Evolutionary conservation across 805 yeast species (phyloP).

Genomic region (Blastobotrys parvus): DNA sequence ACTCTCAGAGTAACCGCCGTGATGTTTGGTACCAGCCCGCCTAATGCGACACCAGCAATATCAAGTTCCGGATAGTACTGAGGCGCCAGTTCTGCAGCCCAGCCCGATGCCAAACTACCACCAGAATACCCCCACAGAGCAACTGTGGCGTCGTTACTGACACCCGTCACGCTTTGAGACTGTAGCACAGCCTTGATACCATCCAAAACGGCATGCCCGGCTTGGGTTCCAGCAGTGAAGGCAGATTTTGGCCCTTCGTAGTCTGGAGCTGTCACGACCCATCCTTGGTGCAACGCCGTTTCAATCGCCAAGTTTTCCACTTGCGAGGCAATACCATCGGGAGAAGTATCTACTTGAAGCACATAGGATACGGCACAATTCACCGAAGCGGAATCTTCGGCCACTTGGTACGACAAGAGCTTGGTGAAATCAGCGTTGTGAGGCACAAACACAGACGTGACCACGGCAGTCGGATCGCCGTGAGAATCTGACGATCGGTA

Average conservation of each 20-base stretch:
- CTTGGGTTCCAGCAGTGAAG: slow-evolving; percentile 21
- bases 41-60: slow-evolving; percentile 22
- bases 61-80: slow-evolving; percentile 20
- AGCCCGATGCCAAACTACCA: slow-evolving; percentile 65
- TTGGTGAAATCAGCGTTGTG: slow-evolving; percentile 5
- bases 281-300: slow-evolving; percentile 13
- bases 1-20: slow-evolving; percentile 12
- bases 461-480: slow-evolving; percentile 21
- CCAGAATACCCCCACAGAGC: slow-evolving; percentile 83
- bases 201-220: slow-evolving; percentile 22
- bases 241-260: slow-evolving; percentile 25
- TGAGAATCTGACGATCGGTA: slow-evolving; percentile 20
- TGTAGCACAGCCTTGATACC: slow-evolving; percentile 19
- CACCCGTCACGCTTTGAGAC: slow-evolving; percentile 27
- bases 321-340: not conserved
- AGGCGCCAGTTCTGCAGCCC: slow-evolving; percentile 23
- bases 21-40: slow-evolving; percentile 20
- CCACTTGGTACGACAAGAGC: slow-evolving; percentile 18
- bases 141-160: slow-evolving; percentile 30
- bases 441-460: slow-evolving; percentile 24
- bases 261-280: slow-evolving; percentile 19
- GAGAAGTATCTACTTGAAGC: slow-evolving; percentile 11
- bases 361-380: slow-evolving; percentile 22
- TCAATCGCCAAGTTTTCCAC: not conserved
- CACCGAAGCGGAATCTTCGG: slow-evolving; percentile 18